Conservation (phyloP, 1,139 yeast species). For the Taphrina flavorubra region DNA sequence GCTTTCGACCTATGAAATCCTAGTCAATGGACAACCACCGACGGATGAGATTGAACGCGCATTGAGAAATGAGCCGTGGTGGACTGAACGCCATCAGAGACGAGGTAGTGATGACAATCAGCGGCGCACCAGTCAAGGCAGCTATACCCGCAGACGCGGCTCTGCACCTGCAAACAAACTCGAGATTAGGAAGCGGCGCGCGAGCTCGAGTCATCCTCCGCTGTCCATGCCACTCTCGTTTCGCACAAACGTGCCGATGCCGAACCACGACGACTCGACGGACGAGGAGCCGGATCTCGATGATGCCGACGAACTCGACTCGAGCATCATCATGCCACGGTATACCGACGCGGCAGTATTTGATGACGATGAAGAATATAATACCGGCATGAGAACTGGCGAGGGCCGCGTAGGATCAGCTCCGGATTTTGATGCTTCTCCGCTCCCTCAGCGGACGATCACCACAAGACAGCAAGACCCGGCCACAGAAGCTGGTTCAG, state of each 20-base stretch:
- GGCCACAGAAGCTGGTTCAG: not conserved
- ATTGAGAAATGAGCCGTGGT: constrained; percentile 38
- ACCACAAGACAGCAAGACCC: not conserved
- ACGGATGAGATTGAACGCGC: constrained; percentile 44
- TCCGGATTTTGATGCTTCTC: constrained; percentile 25
- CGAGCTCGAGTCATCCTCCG: constrained; percentile 22
- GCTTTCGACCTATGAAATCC: constrained; percentile 71
- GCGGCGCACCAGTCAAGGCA: constrained; percentile 12
- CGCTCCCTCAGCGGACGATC: constrained; percentile 4
- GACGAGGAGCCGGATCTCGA: constrained; percentile 17
- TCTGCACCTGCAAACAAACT: not conserved
- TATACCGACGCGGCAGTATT: constrained; percentile 29
- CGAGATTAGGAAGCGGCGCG: constrained; percentile 13
- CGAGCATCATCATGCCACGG: constrained; percentile 15
- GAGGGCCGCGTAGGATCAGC: not conserved
- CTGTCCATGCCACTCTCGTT: constrained; percentile 29
- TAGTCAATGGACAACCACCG: constrained; percentile 66
- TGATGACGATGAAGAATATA: constrained; percentile 24
- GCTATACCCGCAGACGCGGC: constrained; percentile 7
- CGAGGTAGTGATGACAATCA: not conserved
- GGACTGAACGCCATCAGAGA: constrained; percentile 25
- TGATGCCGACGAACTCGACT: constrained; percentile 5
- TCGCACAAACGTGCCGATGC: constrained; percentile 37
- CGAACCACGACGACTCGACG: constrained; percentile 29
- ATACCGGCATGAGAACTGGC: not conserved